A percentile compares a stretch with the other conserved stretches of the same genome.
Evolutionary conservation across 2,329 filamentous ascomycete species (phyloP).

Genomic region (Alternaria angustiovoidea): DNA sequence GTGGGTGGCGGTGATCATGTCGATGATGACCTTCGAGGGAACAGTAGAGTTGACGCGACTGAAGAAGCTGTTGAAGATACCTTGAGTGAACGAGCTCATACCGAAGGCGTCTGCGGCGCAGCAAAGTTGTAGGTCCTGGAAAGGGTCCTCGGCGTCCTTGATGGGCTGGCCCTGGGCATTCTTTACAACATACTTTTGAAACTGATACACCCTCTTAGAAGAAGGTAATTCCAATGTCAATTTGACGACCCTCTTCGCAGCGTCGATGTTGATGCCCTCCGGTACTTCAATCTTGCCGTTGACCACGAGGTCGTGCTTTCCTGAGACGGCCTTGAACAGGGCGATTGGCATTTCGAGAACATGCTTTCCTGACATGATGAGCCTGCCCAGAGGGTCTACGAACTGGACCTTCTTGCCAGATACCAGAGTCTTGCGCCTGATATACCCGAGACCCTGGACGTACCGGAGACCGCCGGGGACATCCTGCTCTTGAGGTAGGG

Average conservation of each 20-base stretch:
- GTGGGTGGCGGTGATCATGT: slow-evolving; percentile 5
- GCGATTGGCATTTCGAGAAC: background rate
- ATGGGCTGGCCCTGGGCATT: background rate
- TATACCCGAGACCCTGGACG: background rate
- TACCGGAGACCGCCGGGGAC: background rate
- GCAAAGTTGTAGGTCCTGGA: slow-evolving; percentile 6
- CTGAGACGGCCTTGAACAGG: background rate
- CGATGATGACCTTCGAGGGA: background rate
- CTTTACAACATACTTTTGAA: background rate
- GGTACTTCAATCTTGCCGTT: background rate
- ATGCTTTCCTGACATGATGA: background rate
- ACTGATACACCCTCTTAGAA: background rate
- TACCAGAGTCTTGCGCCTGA: background rate
- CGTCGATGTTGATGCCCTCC: background rate
- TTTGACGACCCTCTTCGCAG: background rate
- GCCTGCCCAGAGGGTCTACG: background rate
- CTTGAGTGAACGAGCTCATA: slow-evolving; percentile 7
- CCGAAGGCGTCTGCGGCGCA: slow-evolving; percentile 13
- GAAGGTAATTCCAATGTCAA: background rate
- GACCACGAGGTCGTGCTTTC: background rate
- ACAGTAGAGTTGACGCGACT: slow-evolving; percentile 5
- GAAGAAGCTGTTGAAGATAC: slow-evolving; percentile 12
- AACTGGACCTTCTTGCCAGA: background rate
- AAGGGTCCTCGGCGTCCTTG: background rate
- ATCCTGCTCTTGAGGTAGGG: background rate